Conservation (phyloP, 1,284 basidiomycete species). For the Blastosporella zonata region DNA sequence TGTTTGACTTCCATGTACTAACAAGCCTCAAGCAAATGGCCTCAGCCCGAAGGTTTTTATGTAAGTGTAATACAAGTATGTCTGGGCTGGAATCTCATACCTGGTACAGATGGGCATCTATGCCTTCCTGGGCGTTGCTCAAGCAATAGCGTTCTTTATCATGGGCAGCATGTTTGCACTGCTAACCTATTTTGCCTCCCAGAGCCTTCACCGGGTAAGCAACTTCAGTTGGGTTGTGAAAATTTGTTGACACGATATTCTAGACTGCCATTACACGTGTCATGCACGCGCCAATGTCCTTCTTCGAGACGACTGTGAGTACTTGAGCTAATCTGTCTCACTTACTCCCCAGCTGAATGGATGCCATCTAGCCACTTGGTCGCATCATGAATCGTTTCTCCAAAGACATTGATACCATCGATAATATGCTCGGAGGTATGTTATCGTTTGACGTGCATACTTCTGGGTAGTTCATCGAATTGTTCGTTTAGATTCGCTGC, state of each 20-base stretch:
- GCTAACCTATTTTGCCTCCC: slow-evolving; percentile 62
- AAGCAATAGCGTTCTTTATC: slow-evolving; percentile 46
- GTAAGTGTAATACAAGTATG: slow-evolving; percentile 31
- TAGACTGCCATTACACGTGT: slow-evolving; percentile 60
- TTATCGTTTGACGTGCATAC: neutral
- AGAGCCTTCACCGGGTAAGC: slow-evolving; percentile 33
- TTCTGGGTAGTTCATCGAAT: neutral
- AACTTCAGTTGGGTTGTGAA: slow-evolving; percentile 39
- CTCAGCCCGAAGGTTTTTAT: slow-evolving; percentile 55
- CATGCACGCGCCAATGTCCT: slow-evolving; percentile 78
- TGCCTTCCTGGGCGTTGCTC: slow-evolving; percentile 45
- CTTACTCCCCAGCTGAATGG: neutral
- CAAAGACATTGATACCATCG: slow-evolving; percentile 86
- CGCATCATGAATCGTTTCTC: slow-evolving; percentile 86
- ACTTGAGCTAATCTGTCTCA: neutral
- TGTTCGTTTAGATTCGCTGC: slow-evolving; percentile 57
- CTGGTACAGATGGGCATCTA: slow-evolving; percentile 62
- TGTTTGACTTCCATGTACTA: neutral
- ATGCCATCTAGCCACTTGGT: slow-evolving; percentile 62
- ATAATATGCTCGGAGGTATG: slow-evolving; percentile 64
- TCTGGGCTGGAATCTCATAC: neutral
- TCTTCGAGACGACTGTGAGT: slow-evolving; percentile 82
- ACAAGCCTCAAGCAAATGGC: slow-evolving; percentile 40
- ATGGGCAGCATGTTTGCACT: slow-evolving; percentile 54
- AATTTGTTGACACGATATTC: slow-evolving; percentile 19